Evolutionary conservation across 2,329 filamentous ascomycete species (phyloP), one percentile per base, ranked within the genome.

Genomic region (Coniochaeta hoffmannii): DNA sequence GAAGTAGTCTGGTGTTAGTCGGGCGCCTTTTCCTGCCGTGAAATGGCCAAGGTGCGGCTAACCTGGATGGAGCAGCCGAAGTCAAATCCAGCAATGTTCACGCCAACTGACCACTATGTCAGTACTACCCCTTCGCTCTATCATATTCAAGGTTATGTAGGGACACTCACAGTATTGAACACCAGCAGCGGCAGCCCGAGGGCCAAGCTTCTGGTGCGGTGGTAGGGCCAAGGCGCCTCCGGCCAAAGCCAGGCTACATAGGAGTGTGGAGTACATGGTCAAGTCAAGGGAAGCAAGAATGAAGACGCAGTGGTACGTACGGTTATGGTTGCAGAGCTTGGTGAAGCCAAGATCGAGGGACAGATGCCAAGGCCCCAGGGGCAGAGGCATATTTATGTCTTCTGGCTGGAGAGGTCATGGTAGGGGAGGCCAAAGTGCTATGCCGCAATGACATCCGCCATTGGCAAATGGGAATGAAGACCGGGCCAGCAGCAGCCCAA

Each of bases 41-140:
- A n/a, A n/a, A n/a, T n/a, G n/a, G n/a, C n/a, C n/a, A n/a, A n/a
- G n/a, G n/a, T n/a, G n/a, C n/a, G n/a, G n/a, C n/a, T n/a, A n/a
- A n/a, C 63, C 59, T 71, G 66, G 4, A 71, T 76, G 12, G 59
- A 60, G 57, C 72, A 75, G n/a, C 74, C 73, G 58, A 78, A 78
- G 56, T 78, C 76, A 55, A 75, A 76, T 1, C 76, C 76, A 5
- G 75, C 71, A 54, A 78, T 75, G 60, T 75, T 76, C 30, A 72
- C 64, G 50, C 72, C 72, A 36, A 60, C 63, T 62, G 26, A 4
- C 24, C 3, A n/a, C 5, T 5, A 28, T 7, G 24, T 50, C n/a
- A 50, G 44, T 41, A 19, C 5, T 50, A 9, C 36, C 24, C 12
- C 15, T 30, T 30, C 19, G 2, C 19, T 19, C n/a, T 30, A 17